A percentile compares a stretch with the other conserved stretches of the same genome.
Evolutionary conservation across 2,329 filamentous ascomycete genomes (phyloP).

Genomic region (Bipolaris sorokiniana): DNA sequence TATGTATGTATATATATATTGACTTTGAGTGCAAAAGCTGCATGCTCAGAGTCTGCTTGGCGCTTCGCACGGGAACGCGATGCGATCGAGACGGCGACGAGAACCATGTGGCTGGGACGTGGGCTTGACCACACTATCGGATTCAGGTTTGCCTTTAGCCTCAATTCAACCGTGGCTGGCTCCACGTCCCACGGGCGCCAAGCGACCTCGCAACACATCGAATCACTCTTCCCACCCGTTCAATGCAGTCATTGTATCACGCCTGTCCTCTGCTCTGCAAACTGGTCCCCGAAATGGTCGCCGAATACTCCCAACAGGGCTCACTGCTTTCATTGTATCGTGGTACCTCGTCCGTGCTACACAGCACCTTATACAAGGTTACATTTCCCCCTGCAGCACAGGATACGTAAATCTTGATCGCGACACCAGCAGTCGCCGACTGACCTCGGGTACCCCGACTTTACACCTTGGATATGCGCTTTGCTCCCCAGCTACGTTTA

Average conservation of each 20-base stretch:
- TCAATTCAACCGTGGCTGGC: slow-evolving; percentile 8
- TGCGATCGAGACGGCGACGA: background rate
- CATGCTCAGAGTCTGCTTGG: background rate
- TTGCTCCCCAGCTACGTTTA: background rate
- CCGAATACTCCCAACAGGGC: slow-evolving; percentile 22
- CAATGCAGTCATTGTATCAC: slow-evolving; percentile 3
- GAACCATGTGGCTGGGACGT: slow-evolving; percentile 5
- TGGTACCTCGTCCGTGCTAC: slow-evolving; percentile 8
- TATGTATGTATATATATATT: too few relatives aligned
- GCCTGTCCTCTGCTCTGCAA: background rate
- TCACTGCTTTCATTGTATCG: slow-evolving; percentile 16
- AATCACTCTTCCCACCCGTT: background rate
- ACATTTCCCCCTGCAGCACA: slow-evolving; percentile 19
- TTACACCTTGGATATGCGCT: background rate
- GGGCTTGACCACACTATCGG: slow-evolving; percentile 1
- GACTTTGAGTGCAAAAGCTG: background rate
- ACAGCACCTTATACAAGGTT: slow-evolving; percentile 13
- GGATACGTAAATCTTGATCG: slow-evolving; percentile 14
- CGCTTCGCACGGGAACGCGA: background rate
- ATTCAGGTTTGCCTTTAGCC: slow-evolving; percentile 1
- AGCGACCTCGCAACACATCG: slow-evolving; percentile 4
- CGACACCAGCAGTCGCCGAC: background rate
- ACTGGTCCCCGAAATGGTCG: slow-evolving; percentile 13
- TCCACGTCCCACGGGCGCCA: background rate
- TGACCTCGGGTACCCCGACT: background rate